Base-by-base conservation (phyloP, 1,284 basidiomycete species). In the Fomitiporia mediterranea region DNA sequence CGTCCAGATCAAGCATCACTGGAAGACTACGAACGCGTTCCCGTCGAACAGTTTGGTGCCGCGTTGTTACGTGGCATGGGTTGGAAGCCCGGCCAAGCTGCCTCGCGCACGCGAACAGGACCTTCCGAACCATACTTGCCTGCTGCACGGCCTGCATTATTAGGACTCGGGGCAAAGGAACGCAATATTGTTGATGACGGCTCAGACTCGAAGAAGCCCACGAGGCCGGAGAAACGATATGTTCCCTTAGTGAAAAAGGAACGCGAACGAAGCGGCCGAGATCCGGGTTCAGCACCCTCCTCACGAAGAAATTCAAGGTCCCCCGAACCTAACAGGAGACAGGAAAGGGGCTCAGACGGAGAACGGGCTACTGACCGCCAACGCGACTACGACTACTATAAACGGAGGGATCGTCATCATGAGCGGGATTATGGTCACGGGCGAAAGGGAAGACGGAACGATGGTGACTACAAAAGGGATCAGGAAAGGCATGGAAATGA, bases 11-110 rank as follows among this genome's bases (percentile, higher is more conserved):
- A 74, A 15, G 83, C 93, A 0, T 84, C 87, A 0, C 72, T 93
- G 8, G 86, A 91, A 0, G 96, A 96, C 70, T 99, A 99, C 68
- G 83, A 82, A 28, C 87, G 92, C 2, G 83, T 98, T 0, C 96
- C 96, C 0, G 86, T 99, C 19, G 86, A 89, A 6, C 89, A 93
- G 55, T 99, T 99, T 63, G 96, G 97, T 8, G 86, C 90, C 4
- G 96, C 96, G 4, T 81, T 99, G 66, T 77, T 98, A 4, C 83
- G 95, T 42, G 96, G 96, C 0, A 98, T 99, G 96, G 96, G 95
- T 2, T 98, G 94, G 93, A 88, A 88, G 57, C 87, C 92, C 51
- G 91, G 90, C 0, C 80, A 78, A 21, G 82, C 87, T 0, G 88
- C 87, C 2, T 81, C 84, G 15, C 74, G 77, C 54, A 81, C 80